Percentiles rank a stretch among this genome's conserved stretches.
These are phyloP conservation scores for Aspergillus nidulans DNA, from an alignment of 495 filamentous ascomycete genomes.

Conservation along the genomic window DNA sequence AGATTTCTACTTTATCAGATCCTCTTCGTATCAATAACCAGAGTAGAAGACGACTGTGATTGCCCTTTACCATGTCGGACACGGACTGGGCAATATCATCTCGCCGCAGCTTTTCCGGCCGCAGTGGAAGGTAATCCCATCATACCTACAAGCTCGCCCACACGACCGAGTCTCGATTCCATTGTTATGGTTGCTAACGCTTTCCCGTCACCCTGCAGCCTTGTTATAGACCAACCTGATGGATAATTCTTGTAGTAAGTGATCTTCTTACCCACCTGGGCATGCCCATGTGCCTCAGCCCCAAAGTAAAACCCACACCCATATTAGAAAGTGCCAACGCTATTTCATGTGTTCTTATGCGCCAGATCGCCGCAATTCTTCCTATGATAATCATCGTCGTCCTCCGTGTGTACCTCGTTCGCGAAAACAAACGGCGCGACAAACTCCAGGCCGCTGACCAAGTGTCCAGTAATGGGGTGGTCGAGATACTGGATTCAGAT, in stretches of 20 bases:
- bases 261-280: not conserved
- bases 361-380: constrained; percentile 26
- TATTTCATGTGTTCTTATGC: too few species aligned
- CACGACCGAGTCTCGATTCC: not conserved
- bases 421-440: constrained; percentile 35
- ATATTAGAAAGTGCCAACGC: too few species aligned
- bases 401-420: constrained; percentile 23
- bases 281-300: too few species aligned
- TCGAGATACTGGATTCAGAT: constrained; percentile 28
- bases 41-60: constrained; percentile 34
- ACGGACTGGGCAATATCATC: constrained; percentile 35
- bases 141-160: too few species aligned
- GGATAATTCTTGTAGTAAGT: constrained; percentile 36
- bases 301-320: too few species aligned
- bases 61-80: constrained; percentile 35
- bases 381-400: constrained; percentile 24
- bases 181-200: too few species aligned
- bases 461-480: constrained; percentile 26
- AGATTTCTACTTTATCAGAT: constrained; percentile 34
- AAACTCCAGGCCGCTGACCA: constrained; percentile 16
- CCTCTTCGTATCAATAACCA: too few species aligned
- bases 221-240: constrained; percentile 36
- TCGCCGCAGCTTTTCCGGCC: constrained; percentile 33
- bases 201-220: constrained; percentile 15
- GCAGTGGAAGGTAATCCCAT: constrained; percentile 20